Evolutionary conservation across 306 rosid genomes (phyloP), one percentile per base, ranked within the genome.

Genomic region (Cucumis hystrix): DNA sequence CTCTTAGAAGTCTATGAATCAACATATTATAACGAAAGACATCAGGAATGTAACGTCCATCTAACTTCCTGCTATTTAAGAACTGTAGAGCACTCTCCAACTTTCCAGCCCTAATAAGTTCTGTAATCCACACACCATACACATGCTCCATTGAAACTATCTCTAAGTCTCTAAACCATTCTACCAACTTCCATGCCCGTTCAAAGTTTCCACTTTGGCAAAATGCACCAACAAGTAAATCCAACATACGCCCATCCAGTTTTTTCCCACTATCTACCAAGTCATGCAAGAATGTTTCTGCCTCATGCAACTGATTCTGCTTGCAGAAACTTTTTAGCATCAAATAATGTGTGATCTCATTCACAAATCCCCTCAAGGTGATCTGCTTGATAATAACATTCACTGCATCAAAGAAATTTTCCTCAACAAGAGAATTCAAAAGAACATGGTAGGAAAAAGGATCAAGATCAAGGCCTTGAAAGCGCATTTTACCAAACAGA

Each of bases 401-500:
- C 71, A 90, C 86, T 0, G 83, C 89, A 54, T 92, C 86, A 25
- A 83, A 80, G 77, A 76, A 77, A 13, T 75, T 85, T 30, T 82
- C 68, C 78, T 91, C 95, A 35, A 81, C 91, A 21, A 94, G 79
- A 15, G 96, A 81, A 54, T 86, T 87, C 76, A 94, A 65, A 4
- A 94, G 78, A 14, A 89, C 82, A 39, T 94, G 92, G 78, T 94
- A 91, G 35, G 60, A 83, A 57, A 81, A 83, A 41, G 72, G 3
- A 56, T 90, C 89, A 39, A 94, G 68, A 84, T 94, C 98, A 20
- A 86, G 59, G 4, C 97, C 97, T 4, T 61, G 73, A 25, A 87
- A 94, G 17, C 97, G 94, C 97, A 94, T 91, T 81, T 11, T 79
- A 35, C 89, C 96, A 28, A 91, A 87, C 82, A 88, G 58, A 3